phyloP scores from a whole-genome alignment of 2,329 filamentous ascomycete genomes.

The Tolypocladium ovalisporum region DNA sequence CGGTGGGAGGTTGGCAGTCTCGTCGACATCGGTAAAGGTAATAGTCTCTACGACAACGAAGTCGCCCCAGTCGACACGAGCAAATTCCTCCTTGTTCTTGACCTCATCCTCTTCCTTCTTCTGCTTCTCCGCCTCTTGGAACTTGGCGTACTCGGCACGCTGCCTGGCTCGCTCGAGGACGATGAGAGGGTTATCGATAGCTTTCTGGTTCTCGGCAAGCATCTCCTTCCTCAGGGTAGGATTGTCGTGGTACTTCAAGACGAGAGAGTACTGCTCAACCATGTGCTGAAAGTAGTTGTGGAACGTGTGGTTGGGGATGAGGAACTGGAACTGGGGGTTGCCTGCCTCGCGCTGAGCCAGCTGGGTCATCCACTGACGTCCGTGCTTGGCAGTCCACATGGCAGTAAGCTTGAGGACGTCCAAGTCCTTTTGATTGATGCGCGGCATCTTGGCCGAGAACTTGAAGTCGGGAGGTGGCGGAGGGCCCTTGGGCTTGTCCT shows the following conservation, averaged over 20 bases:
- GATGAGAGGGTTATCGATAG: slow-evolving; percentile 68
- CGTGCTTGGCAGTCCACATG: slow-evolving; percentile 85
- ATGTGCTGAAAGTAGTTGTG: slow-evolving; percentile 92
- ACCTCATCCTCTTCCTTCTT: slow-evolving; percentile 84
- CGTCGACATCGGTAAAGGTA: slow-evolving; percentile 80
- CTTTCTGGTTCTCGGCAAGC: slow-evolving; percentile 61
- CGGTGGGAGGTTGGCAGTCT: slow-evolving; percentile 73
- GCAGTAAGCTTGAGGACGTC: slow-evolving; percentile 67
- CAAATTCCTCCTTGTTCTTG: slow-evolving; percentile 63
- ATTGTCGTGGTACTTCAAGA: slow-evolving; percentile 57
- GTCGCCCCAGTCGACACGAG: slow-evolving; percentile 95
- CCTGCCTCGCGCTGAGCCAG: slow-evolving; percentile 79
- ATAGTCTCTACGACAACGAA: slow-evolving; percentile 95
- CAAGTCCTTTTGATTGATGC: slow-evolving; percentile 90
- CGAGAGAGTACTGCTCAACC: slow-evolving; percentile 83
- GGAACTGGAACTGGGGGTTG: slow-evolving; percentile 93
- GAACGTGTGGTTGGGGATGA: slow-evolving; percentile 88
- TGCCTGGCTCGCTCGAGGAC: slow-evolving; percentile 72
- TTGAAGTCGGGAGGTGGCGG: slow-evolving; percentile 77
- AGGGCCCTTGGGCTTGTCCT: slow-evolving; percentile 66
- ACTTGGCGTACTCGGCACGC: slow-evolving; percentile 78
- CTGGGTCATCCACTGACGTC: slow-evolving; percentile 81
- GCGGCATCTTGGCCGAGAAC: slow-evolving; percentile 94
- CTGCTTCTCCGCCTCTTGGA: slow-evolving; percentile 72
- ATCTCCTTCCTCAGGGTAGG: slow-evolving; percentile 63